These are phyloP conservation scores for Elsinoe arachidis DNA, from an alignment of 2,329 filamentous ascomycete genomes.

Conservation along the genomic window DNA sequence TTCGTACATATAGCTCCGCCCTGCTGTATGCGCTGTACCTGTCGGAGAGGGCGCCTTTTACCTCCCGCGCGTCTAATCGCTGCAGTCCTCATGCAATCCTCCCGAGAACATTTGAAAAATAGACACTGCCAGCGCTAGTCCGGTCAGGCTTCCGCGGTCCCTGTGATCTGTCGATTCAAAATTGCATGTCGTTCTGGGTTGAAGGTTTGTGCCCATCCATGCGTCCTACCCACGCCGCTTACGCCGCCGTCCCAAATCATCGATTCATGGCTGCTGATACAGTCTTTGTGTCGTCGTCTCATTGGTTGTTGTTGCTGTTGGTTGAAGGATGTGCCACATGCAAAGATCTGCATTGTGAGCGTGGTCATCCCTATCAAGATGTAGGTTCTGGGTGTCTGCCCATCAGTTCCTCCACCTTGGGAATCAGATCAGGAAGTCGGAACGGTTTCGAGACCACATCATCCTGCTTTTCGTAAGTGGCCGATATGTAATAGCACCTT, in stretches of 20 bases:
- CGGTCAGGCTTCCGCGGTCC: background rate
- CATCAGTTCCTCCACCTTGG: slow-evolving; percentile 43
- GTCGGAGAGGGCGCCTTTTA: background rate
- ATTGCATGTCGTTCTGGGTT: background rate
- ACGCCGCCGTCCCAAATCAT: background rate
- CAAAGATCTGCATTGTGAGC: background rate
- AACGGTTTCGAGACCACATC: slow-evolving; percentile 45
- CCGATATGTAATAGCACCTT: slow-evolving; percentile 15
- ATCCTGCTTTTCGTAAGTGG: slow-evolving; percentile 27
- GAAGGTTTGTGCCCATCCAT: background rate
- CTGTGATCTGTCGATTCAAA: slow-evolving; percentile 8
- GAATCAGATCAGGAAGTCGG: slow-evolving; percentile 41
- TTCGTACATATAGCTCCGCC: background rate
- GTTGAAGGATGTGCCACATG: background rate
- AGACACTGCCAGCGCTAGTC: background rate
- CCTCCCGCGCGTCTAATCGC: background rate
- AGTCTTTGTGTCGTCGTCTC: background rate
- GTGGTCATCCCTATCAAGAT: background rate
- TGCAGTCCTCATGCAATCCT: background rate
- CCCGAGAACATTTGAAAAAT: background rate
- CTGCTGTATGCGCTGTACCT: background rate
- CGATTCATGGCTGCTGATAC: background rate
- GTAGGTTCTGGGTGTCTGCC: slow-evolving; percentile 21
- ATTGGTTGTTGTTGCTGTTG: background rate
- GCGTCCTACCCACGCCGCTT: background rate